These are phyloP conservation scores for Echinochloa phyllopogon DNA, from an alignment of 176 grass and related monocot genomes.

Conservation along the genomic window DNA sequence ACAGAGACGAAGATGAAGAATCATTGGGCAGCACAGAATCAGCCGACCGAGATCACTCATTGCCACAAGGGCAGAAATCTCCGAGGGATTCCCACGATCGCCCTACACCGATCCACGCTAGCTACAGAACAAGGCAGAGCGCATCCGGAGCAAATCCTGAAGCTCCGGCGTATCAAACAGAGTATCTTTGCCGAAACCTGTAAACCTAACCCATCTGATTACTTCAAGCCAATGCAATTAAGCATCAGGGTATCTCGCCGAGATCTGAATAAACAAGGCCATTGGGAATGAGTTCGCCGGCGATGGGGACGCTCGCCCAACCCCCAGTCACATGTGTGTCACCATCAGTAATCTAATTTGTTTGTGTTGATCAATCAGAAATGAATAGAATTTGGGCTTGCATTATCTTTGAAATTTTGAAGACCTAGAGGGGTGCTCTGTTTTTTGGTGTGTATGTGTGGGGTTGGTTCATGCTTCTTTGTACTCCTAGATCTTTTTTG, in stretches of 20 bases:
- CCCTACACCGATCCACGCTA: constrained; percentile 12
- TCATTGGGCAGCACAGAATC: not conserved
- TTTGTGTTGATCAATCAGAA: constrained; percentile 21
- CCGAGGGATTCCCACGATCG: constrained; percentile 15
- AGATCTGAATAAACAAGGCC: not conserved
- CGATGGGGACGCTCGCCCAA: constrained; percentile 16
- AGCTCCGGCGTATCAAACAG: constrained; percentile 11
- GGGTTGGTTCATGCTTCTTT: not conserved
- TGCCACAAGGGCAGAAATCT: constrained; percentile 32
- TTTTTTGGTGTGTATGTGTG: not conserved
- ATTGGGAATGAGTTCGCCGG: not conserved
- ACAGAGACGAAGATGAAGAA: not conserved
- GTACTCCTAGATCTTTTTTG: too few relatives aligned
- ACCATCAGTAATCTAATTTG: constrained; percentile 24
- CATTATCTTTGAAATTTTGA: not conserved
- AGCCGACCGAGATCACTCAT: constrained; percentile 2
- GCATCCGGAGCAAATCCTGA: constrained; percentile 39
- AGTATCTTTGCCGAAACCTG: not conserved
- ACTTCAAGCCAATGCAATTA: not conserved
- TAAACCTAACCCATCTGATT: not conserved
- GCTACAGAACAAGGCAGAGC: constrained; percentile 22
- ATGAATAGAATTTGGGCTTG: not conserved
- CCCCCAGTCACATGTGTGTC: constrained; percentile 60
- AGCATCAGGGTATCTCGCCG: not conserved
- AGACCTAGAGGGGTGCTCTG: not conserved